Evolutionary conservation across 2,329 filamentous ascomycete genomes (phyloP), one percentile per base, ranked within the genome.

Genomic region (Fonsecaea pedrosoi): DNA sequence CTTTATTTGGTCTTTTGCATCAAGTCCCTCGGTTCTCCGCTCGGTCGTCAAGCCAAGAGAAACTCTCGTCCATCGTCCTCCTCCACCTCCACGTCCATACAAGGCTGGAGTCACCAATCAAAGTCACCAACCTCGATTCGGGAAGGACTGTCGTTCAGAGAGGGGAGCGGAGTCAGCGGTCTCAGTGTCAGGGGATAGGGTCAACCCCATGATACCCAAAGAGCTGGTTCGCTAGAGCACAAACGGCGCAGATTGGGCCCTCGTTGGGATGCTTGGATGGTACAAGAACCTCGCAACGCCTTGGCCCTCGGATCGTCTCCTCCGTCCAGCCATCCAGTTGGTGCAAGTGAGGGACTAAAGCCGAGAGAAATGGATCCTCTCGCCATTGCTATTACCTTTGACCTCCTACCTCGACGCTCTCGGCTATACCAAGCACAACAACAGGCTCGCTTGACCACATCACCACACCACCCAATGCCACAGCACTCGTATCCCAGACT

Each of bases 11-110:
- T 25, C 25, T 25, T 25, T 25, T 25, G 25, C 1, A 25, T 25
- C 25, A 25, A 25, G 25, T 25, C 25, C 45, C 45, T 50, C 45
- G 45, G 45, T 25, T 50, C 45, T 50, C 45, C 45, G 45, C 45
- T 50, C 45, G 18, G 18, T 25, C 45, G 18, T 25, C 25, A 12
- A 3, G 45, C 18, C 18, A 50, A 50, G 45, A 50, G 6, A 45
- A 18, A 6, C 45, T 8, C 18, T 50, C 7, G 13, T 25, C 25
- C 25, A 25, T 25, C 25, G n/a, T 5, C 10, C 12, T 6, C 12
- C 38, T 6, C 13, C 6, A 42, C 38, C n/a, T 5, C 12, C 38
- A 42, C 12, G 1, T 13, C 10, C 18, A 50, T 12, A 50, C 45
- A 50, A 50, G 45, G 45, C 45, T 50, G 18, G 8, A 21, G 18